phyloP scores from a whole-genome alignment of 106 monocot genomes.

The Amphibolis antarctica region DNA sequence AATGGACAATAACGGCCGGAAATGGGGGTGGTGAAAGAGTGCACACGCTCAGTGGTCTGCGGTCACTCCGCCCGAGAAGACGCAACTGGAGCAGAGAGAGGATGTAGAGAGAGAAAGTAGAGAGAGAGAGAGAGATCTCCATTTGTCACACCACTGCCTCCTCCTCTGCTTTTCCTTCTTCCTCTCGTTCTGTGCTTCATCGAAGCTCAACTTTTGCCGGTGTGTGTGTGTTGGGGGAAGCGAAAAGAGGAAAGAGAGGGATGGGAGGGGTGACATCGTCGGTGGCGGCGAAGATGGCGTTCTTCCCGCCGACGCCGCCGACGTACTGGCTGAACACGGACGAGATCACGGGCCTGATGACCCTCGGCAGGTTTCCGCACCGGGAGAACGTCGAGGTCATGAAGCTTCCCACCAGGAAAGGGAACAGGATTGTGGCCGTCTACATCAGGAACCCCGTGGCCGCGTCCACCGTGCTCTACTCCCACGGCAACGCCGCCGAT shows the following conservation, averaged over 20 bases:
- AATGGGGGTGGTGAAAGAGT: too few species aligned
- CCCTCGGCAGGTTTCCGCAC: slow-evolving; percentile 32
- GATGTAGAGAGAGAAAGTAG: too few species aligned
- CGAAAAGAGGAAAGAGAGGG: neutral
- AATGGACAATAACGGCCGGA: too few species aligned
- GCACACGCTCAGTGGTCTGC: too few species aligned
- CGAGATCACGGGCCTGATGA: slow-evolving; percentile 19
- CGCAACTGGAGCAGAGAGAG: too few species aligned
- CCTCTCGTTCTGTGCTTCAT: too few species aligned
- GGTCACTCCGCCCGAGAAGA: too few species aligned
- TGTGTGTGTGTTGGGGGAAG: too few species aligned
- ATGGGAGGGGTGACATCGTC: slow-evolving; percentile 66
- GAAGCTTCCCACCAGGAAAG: slow-evolving; percentile 30
- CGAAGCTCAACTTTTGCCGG: too few species aligned
- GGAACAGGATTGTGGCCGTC: slow-evolving; percentile 41
- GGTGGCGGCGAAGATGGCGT: slow-evolving; percentile 62
- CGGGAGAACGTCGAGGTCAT: slow-evolving; percentile 51
- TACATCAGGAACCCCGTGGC: slow-evolving; percentile 45
- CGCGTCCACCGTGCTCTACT: slow-evolving; percentile 42
- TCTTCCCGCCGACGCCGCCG: slow-evolving; percentile 60
- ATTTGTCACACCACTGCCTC: too few species aligned
- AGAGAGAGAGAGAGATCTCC: too few species aligned
- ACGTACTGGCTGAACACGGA: slow-evolving; percentile 35
- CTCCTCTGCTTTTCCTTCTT: too few species aligned
- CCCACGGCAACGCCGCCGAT: slow-evolving; percentile 69